Base-by-base conservation (phyloP, 164 flowering plant genomes). In the Annona squamosa region DNA sequence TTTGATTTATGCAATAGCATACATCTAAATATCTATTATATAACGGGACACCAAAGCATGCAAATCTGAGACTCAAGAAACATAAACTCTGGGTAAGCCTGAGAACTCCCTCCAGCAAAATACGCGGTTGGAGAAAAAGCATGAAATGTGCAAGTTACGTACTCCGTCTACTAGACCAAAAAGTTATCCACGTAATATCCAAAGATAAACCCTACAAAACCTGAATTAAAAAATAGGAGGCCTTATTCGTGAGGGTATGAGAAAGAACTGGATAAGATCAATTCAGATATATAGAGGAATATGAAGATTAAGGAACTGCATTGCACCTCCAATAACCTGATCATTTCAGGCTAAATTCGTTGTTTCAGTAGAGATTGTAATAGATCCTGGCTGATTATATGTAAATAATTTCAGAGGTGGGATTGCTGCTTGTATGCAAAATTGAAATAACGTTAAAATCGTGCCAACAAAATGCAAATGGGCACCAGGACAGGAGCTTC, bases 311-410 rank as follows among this genome's bases (percentile, higher is more conserved):
- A 95, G 91, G 46, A 76, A 63, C 68, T 85, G 79, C 89, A 95
- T 83, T 4, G 86, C 93, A 71, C 96, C 97, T 77, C 89, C 85
- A 79, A 95, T 85, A 46, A 95, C 97, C 99, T 95, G 91, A 78
- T 62, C 45, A 37, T 10, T 65, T 78, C 69, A 68, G 67, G 78
- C 76, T 57, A 75, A 73, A 45, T 70, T 16, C 59, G 13, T 52
- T 52, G 59, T 52, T 52, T 16, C 59, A 52, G 13, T 52, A 52
- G 59, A 52, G 13, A 16, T 7, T 16, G 59, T 26, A 52, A 52
- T 10, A 52, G 9, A 52, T 52, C 13, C 59, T 52, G 59, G 10
- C 59, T 52, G 59, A 52, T 52, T 52, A 16, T 52, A 52, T 10
- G 37, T 26, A 26, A 26, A 26, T 26, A 26, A 26, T 26, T 26